Percentiles rank a stretch among this genome's conserved stretches.
Conservation (phyloP, 129 eudicot species). For the Chrysanthemum makinoi region DNA sequence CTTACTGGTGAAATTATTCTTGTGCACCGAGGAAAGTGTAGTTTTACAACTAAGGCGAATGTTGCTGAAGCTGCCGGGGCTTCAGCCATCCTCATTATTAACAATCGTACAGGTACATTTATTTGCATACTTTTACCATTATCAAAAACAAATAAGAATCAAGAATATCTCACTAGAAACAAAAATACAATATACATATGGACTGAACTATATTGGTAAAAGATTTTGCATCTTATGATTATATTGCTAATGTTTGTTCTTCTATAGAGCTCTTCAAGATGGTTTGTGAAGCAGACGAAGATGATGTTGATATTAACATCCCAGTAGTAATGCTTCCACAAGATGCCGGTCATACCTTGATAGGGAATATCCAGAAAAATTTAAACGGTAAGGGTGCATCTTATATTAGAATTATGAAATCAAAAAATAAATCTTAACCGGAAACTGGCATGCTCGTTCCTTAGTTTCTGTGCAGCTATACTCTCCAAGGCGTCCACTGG, state of each 20-base stretch:
- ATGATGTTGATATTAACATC: constrained; percentile 54
- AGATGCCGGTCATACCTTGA: constrained; percentile 75
- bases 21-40: constrained; percentile 93
- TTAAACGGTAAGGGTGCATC: constrained; percentile 47
- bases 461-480: constrained; percentile 89
- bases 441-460: constrained; percentile 4
- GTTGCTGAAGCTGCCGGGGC: constrained; percentile 98
- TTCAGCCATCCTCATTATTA: constrained; percentile 83
- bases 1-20: constrained; percentile 86
- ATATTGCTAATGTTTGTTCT: constrained; percentile 20
- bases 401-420: not conserved
- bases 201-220: too few species aligned
- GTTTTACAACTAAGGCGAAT: constrained; percentile 86
- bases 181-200: too few species aligned
- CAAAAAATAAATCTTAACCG: not conserved
- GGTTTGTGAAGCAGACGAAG: constrained; percentile 86
- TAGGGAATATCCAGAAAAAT: constrained; percentile 37
- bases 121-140: not conserved
- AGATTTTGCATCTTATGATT: not conserved
- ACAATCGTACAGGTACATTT: constrained; percentile 63
- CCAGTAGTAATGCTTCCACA: constrained; percentile 96
- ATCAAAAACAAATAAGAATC: too few species aligned
- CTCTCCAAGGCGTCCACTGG: constrained; percentile 84
- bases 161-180: too few species aligned
- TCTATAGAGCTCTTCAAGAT: constrained; percentile 82